These are phyloP conservation scores for Dendrobium officinale DNA, from an alignment of 106 monocot genomes.

Conservation along the genomic window DNA sequence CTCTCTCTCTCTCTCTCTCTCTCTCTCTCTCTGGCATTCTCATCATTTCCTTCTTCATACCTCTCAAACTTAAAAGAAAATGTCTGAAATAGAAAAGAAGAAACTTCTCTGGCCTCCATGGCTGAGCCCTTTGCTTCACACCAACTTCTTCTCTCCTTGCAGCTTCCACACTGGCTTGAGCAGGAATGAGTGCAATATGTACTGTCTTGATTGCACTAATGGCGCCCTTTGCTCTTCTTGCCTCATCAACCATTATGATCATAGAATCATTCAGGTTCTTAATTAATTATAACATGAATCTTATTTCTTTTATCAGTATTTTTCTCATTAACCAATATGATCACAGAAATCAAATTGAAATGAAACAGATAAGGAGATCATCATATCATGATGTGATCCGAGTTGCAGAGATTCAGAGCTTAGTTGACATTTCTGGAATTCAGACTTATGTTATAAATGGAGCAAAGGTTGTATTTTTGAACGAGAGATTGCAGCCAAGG, in stretches of 20 bases:
- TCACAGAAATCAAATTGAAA: no score
- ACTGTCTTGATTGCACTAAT: conserved; percentile 27
- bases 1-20: no score
- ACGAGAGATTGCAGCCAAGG: conserved; percentile 76
- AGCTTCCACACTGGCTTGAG: conserved; percentile 36
- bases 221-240: conserved; percentile 76
- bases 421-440: conserved; percentile 73
- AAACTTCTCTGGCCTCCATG: conserved; percentile 22
- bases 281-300: no score
- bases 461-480: conserved; percentile 85
- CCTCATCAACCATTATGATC: conserved; percentile 20
- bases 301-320: not conserved
- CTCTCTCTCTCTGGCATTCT: no score
- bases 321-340: not conserved
- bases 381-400: conserved; percentile 87
- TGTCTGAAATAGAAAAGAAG: no score
- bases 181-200: conserved; percentile 77
- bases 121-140: conserved; percentile 63
- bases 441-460: conserved; percentile 93
- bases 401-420: conserved; percentile 81
- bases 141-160: conserved; percentile 64
- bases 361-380: conserved; percentile 60
- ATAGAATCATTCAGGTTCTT: conserved; percentile 68
- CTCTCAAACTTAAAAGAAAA: no score
- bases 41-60: no score